Evolutionary conservation across 2,329 filamentous ascomycete species (phyloP).

Genomic region (Pyrenophora teres): DNA sequence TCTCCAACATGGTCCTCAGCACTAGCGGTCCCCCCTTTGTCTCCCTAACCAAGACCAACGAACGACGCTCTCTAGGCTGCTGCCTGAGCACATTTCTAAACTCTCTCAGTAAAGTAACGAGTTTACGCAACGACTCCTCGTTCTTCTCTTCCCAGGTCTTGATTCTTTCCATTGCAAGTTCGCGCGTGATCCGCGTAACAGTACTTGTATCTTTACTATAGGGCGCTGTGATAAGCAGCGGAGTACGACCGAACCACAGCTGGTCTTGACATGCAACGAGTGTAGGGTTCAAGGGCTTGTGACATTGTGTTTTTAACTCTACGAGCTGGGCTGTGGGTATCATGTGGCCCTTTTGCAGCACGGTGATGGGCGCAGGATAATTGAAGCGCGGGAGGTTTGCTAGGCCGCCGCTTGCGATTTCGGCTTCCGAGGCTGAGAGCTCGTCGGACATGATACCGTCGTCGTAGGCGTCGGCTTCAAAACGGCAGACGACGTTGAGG

Average conservation of each 20-base stretch:
- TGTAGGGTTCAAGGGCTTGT: constrained; percentile 9
- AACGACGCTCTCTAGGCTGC: background rate
- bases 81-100: constrained; percentile 15
- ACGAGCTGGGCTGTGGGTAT: constrained; percentile 29
- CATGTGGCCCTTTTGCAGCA: constrained; percentile 33
- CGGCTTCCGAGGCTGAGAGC: constrained; percentile 12
- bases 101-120: constrained; percentile 23
- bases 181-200: constrained; percentile 18
- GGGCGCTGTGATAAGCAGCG: constrained; percentile 28
- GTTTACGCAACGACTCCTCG: constrained; percentile 29
- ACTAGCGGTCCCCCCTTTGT: constrained; percentile 20
- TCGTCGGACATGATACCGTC: constrained; percentile 19
- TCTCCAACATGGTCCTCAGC: constrained; percentile 23
- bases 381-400: constrained; percentile 18
- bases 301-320: constrained; percentile 32
- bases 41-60: constrained; percentile 23
- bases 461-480: constrained; percentile 38
- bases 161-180: constrained; percentile 23
- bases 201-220: constrained; percentile 22
- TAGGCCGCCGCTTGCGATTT: constrained; percentile 19
- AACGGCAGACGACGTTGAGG: constrained; percentile 32
- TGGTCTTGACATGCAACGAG: constrained; percentile 31
- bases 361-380: constrained; percentile 22
- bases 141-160: constrained; percentile 29
- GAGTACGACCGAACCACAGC: constrained; percentile 40